Evolutionary conservation across 2,329 filamentous ascomycete species (phyloP), one percentile per base, ranked within the genome.

Genomic region (Chaetothyriales sp.): DNA sequence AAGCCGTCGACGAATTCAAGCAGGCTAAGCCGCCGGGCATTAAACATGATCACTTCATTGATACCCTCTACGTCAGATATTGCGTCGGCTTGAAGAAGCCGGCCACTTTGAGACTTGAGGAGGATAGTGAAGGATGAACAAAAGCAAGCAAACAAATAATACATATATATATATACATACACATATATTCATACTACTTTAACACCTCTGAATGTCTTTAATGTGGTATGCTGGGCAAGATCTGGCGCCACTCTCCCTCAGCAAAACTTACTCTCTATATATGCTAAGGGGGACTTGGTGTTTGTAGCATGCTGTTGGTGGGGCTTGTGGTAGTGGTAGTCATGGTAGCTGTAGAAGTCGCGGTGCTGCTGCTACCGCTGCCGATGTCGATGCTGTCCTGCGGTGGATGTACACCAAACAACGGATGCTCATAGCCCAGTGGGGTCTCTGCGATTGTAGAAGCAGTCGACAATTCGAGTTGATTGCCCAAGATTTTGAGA

Each of bases 1-100:
- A 84, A 51, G 90, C 90, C 1, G 81, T 97, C 54, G 80, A 86
- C 49, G 77, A 81, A 54, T 97, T 97, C 69, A 81, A 81, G 18
- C 69, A 70, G 58, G 78, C 79, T 51, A 74, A 89, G 50, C 80
- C 86, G 3, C 86, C 87, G 15, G 90, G 90, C 0, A 95, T 97
- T 62, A 81, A 85, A 50, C 90, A 97, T 66, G 82, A 81, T 18
- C 87, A 95, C 67, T 97, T 97, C 62, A 74, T 90, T 55, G 87
- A 95, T 64, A 81, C 83, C 55, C 68, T 97, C 37, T 88, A 83
- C 67, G 81, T 94, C 56, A 76, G 88, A 56, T 95, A 95, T 65
- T 80, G 70, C 51, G 66, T 70, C 51, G 74, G 75, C 5, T 62
- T 77, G 60, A 69, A 70, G 61, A 65, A 68, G 44, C 53, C 54